These are phyloP conservation scores for Withania somnifera DNA, from an alignment of 305 asterid genomes.

Conservation along the genomic window DNA sequence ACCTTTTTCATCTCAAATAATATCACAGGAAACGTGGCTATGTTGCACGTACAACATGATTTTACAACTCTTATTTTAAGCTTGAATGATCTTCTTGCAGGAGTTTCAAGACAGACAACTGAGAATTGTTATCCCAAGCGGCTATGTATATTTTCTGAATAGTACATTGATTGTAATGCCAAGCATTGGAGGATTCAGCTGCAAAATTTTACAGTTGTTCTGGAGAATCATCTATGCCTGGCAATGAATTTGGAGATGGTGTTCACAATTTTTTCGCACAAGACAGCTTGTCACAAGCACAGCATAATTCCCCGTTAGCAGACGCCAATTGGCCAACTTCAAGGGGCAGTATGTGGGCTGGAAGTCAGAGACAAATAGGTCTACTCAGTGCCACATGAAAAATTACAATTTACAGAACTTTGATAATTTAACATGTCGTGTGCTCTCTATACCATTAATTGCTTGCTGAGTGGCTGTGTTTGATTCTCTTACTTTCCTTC, in stretches of 20 bases:
- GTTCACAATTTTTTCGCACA: constrained; percentile 94
- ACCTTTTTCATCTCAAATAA: background rate
- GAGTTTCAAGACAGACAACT: background rate
- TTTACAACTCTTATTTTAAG: background rate
- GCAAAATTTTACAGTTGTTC: background rate
- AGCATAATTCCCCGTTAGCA: constrained; percentile 38
- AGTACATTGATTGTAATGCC: background rate
- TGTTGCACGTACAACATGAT: background rate
- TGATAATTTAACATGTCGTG: constrained; percentile 26
- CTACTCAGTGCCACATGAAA: constrained; percentile 25
- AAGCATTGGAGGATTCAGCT: background rate
- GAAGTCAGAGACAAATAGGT: constrained; percentile 44
- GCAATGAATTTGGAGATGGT: constrained; percentile 86
- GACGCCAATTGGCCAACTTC: constrained; percentile 54
- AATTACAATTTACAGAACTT: constrained; percentile 36
- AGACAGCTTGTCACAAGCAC: constrained; percentile 61
- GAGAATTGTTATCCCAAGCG: background rate
- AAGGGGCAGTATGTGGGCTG: constrained; percentile 52
- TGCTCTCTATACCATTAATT: background rate
- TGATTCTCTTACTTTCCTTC: constrained; percentile 7
- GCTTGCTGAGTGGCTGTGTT: background rate
- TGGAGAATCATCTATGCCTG: constrained; percentile 83
- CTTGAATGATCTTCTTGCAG: background rate
- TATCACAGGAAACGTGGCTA: background rate
- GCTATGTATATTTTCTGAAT: background rate